Evolutionary conservation across 2,329 filamentous ascomycete species (phyloP).

Genomic region (Arthrobotrys sphaeroides): DNA sequence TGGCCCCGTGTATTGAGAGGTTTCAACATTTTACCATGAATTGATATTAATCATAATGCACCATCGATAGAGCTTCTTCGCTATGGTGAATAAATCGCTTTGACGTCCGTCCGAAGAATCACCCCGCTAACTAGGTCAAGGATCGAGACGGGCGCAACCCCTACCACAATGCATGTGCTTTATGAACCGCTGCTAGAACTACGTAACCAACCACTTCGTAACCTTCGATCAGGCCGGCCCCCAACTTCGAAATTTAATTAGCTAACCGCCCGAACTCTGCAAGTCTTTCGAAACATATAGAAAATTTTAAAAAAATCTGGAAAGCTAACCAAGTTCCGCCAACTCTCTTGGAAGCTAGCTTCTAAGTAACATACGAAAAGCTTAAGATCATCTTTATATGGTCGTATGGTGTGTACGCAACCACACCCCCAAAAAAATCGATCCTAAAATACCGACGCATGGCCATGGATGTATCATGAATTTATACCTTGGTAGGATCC

Average conservation of each 20-base stretch:
- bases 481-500: neutral
- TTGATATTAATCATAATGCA: conserved; percentile 1
- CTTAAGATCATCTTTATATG: conserved; percentile 7
- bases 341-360: conserved; percentile 9
- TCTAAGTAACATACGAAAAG: neutral
- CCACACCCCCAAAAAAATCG: neutral
- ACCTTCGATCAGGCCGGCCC: neutral
- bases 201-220: conserved; percentile 9
- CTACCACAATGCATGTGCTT: too few relatives aligned
- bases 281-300: neutral
- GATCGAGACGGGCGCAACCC: too few relatives aligned
- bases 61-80: neutral
- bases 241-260: too few relatives aligned
- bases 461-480: neutral
- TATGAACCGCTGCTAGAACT: neutral
- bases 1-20: neutral
- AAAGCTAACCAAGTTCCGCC: neutral
- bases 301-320: neutral
- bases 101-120: neutral
- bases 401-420: neutral
- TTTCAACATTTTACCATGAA: too few relatives aligned
- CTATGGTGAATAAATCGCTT: neutral
- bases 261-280: neutral
- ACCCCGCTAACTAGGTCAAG: neutral
- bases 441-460: neutral